Evolutionary conservation across 2,329 filamentous ascomycete genomes (phyloP).

Genomic region (Paecilomyces fulvus): DNA sequence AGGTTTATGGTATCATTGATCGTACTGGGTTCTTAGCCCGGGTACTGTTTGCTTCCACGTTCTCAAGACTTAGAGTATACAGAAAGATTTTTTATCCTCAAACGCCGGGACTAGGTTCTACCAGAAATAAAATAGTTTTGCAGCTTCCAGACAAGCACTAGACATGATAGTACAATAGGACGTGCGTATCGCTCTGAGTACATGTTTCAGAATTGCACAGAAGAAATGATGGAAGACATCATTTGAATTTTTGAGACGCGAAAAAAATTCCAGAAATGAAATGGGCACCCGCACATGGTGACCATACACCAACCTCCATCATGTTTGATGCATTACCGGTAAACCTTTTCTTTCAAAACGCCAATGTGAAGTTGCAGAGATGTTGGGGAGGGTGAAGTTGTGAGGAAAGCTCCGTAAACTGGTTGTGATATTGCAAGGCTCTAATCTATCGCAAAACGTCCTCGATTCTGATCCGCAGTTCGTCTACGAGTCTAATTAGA

Average conservation of each 20-base stretch:
- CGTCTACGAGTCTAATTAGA: constrained; percentile 30
- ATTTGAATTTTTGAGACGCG: background rate
- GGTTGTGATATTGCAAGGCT: background rate
- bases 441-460: constrained; percentile 27
- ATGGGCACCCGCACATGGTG: background rate
- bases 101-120: too few relatives aligned
- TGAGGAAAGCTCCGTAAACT: background rate
- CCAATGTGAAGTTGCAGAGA: background rate
- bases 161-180: background rate
- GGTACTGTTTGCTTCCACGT: too few relatives aligned
- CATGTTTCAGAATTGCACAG: background rate
- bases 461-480: constrained; percentile 34
- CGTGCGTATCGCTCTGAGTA: background rate
- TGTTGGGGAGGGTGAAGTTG: background rate
- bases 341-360: background rate
- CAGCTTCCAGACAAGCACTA: background rate
- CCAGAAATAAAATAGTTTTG: too few relatives aligned
- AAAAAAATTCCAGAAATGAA: background rate
- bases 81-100: too few relatives aligned
- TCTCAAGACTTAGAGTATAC: too few relatives aligned
- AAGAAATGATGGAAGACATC: background rate
- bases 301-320: background rate
- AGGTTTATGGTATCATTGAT: too few relatives aligned
- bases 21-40: too few relatives aligned
- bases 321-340: background rate